Base-by-base conservation (phyloP, 2,329 filamentous ascomycete genomes). In the Whalleya microplaca region DNA sequence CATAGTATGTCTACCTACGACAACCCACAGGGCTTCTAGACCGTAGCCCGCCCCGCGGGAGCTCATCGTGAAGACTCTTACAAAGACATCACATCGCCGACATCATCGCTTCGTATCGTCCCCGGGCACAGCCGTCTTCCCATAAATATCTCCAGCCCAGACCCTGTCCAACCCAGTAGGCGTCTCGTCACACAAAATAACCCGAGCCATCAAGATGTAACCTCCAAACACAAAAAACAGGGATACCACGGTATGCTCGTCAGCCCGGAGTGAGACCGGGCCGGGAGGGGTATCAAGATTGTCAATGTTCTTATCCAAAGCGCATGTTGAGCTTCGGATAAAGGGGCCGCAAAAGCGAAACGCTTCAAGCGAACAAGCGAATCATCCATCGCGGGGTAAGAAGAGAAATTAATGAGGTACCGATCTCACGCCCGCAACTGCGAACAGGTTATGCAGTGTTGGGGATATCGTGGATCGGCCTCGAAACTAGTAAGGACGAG, bases 221-320 rank as follows among this genome's bases (percentile, higher is more conserved):
- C 48, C 41, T 18, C 12, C 32, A 41, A 55, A 53, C 48, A 14
- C 48, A 45, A 21, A n/a, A 50, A 48, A 41, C 42, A 51, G 32
- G 42, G 58, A 66, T 64, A 65, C 67, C 63, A 48, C 32, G 58
- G 63, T 60, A 54, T 56, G 57, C 64, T 69, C 64, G 61, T 61
- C 66, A 62, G 61, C 53, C 56, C 47, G 54, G 53, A 58, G 48
- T 45, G 48, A 19, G 9, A 29, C 32, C 32, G 47, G 48, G 44
- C 56, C 54, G 53, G 64, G 66, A 63, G 57, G 61, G 58, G 65
- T 59, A 66, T 51, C 55, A 40, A 58, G 47, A 49, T 67, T 67
- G 66, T 51, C 66, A 54, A 58, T 40, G 45, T 50, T 53, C 53
- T 51, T 47, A 51, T 58, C 53, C 56, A 55, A 59, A 37, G 46